These are phyloP conservation scores for Babesia bigemina DNA, from an alignment of 169 alveolate species.

Conservation along the genomic window DNA sequence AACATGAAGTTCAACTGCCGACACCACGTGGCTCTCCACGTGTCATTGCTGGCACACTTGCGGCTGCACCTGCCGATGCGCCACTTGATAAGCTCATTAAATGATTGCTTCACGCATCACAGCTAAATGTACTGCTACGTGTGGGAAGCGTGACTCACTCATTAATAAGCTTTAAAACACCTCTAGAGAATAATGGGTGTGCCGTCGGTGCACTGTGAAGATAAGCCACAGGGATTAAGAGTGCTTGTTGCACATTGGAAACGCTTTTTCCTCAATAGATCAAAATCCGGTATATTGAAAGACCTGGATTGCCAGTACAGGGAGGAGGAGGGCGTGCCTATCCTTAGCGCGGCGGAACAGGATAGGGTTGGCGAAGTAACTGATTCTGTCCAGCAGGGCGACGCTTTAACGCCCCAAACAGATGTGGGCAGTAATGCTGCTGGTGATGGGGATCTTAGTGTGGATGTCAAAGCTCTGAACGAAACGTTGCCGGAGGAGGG, in stretches of 20 bases:
- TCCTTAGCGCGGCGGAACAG: no score
- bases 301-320: no score
- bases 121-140: no score
- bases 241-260: neutral
- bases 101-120: no score
- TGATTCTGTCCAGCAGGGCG: neutral
- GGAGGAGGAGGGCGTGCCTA: no score
- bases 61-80: neutral
- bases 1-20: no score
- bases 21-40: neutral
- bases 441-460: constrained; percentile 9
- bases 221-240: neutral
- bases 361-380: no score
- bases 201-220: neutral
- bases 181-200: neutral
- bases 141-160: no score
- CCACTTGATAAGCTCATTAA: no score
- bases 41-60: neutral
- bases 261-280: neutral
- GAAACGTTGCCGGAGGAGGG: neutral
- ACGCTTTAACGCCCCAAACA: neutral
- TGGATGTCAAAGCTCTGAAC: constrained; percentile 4
- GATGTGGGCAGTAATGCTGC: neutral
- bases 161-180: neutral
- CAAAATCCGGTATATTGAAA: no score